A percentile compares a stretch with the other conserved stretches of the same genome.
Evolutionary conservation across 768 basidiomycete species (phyloP).

Genomic region (Chalciporus piperatus): DNA sequence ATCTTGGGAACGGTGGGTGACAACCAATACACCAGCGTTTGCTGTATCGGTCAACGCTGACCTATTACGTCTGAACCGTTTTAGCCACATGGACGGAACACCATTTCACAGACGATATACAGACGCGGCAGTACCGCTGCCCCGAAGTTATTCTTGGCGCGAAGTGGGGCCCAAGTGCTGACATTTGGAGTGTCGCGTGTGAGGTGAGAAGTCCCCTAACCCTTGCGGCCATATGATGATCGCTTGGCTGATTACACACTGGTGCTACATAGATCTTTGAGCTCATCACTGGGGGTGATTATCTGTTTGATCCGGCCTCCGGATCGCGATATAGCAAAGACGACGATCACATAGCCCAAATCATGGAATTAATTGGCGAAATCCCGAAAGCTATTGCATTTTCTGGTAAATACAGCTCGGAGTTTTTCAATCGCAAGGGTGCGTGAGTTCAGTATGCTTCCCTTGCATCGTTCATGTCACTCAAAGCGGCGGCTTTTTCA

Average conservation of each 20-base stretch:
- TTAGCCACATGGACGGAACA: slow-evolving; percentile 85
- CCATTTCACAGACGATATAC: slow-evolving; percentile 98
- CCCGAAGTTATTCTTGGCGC: slow-evolving; percentile 97
- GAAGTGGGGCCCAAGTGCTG: slow-evolving; percentile 93
- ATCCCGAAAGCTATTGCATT: slow-evolving; percentile 81
- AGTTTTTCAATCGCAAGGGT: slow-evolving; percentile 98
- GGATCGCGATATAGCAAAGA: slow-evolving; percentile 95
- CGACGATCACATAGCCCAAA: slow-evolving; percentile 96
- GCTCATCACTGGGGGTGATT: slow-evolving; percentile 93
- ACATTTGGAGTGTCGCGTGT: slow-evolving; percentile 96
- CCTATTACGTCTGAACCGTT: background rate
- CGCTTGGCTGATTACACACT: background rate
- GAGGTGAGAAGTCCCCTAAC: slow-evolving; percentile 54
- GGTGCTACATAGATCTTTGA: slow-evolving; percentile 72
- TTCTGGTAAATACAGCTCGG: slow-evolving; percentile 87
- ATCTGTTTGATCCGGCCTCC: slow-evolving; percentile 95
- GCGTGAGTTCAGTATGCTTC: slow-evolving; percentile 18
- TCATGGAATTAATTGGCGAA: slow-evolving; percentile 94
- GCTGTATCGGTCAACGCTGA: background rate
- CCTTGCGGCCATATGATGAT: background rate
- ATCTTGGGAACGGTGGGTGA: slow-evolving; percentile 86
- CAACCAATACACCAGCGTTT: background rate
- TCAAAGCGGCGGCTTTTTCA: slow-evolving; percentile 4
- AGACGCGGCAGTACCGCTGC: slow-evolving; percentile 95
- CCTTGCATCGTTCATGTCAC: background rate